Conservation (phyloP, 352 stramenopile species). For the Globisporangium parvum region DNA sequence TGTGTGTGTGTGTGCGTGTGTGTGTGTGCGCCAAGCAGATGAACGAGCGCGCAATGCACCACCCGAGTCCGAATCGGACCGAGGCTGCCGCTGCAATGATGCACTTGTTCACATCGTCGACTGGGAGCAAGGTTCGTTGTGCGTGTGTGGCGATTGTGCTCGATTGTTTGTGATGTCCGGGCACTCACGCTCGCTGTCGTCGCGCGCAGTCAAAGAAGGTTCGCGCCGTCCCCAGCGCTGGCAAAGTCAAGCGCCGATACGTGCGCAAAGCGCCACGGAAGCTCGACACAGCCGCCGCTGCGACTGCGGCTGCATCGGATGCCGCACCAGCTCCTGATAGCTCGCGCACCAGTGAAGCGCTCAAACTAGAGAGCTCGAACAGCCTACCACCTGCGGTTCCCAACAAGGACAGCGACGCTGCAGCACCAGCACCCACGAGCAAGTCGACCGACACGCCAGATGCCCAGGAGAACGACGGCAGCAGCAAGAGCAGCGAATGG, state of each 20-base stretch:
- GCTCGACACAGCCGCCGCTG: constrained; percentile 18
- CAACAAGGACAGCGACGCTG: background rate
- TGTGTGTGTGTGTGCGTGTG: background rate
- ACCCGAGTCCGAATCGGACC: constrained; percentile 73
- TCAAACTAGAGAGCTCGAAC: constrained; percentile 16
- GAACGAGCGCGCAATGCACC: constrained; percentile 32
- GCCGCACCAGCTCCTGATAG: background rate
- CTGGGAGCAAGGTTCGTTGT: constrained; percentile 12
- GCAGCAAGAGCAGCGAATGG: constrained; percentile 17
- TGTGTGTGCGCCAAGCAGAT: constrained; percentile 5
- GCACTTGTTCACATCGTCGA: constrained; percentile 53
- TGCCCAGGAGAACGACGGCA: background rate
- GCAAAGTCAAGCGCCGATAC: constrained; percentile 58
- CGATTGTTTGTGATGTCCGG: background rate
- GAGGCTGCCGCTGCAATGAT: constrained; percentile 78
- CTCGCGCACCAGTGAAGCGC: constrained; percentile 19
- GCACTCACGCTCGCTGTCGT: constrained; percentile 1
- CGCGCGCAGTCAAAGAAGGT: constrained; percentile 5
- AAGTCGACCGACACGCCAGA: too few species aligned
- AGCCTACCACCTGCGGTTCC: background rate
- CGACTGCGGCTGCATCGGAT: background rate
- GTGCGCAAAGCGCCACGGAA: constrained; percentile 56
- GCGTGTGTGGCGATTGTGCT: background rate
- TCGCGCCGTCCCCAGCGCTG: constrained; percentile 13
- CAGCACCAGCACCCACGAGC: background rate